These are phyloP conservation scores for Heracleum sosnowskyi DNA, from an alignment of 129 eudicot genomes.

Conservation along the genomic window DNA sequence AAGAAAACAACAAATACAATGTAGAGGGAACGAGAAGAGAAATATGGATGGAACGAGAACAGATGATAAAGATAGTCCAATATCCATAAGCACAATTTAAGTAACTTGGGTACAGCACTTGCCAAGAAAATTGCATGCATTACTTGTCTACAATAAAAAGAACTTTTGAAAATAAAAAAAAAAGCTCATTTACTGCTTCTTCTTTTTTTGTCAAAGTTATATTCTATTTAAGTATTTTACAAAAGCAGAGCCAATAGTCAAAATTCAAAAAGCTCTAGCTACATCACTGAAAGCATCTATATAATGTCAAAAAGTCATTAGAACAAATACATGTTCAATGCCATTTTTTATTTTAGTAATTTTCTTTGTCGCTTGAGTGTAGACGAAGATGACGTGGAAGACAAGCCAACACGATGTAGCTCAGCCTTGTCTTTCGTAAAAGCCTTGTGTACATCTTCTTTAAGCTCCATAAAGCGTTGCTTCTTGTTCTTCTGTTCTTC, in stretches of 20 bases:
- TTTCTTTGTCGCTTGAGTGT: conserved; percentile 24
- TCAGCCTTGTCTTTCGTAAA: conserved; percentile 56
- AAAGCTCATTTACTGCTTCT: neutral
- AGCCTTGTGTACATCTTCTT: conserved; percentile 60
- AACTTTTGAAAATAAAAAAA: too few relatives aligned
- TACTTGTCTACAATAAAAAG: neutral
- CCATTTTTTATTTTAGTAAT: conserved; percentile 22
- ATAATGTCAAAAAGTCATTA: neutral
- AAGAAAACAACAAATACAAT: neutral
- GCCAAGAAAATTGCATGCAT: neutral
- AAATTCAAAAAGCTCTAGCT: conserved; percentile 1
- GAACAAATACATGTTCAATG: neutral
- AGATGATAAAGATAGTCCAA: neutral
- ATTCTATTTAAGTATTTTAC: neutral
- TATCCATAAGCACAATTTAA: neutral
- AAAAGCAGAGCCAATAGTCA: neutral
- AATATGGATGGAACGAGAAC: neutral
- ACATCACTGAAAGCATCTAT: neutral
- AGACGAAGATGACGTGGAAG: conserved; percentile 34
- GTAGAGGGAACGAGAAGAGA: neutral
- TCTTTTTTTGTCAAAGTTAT: neutral
- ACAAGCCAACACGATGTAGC: conserved; percentile 16
- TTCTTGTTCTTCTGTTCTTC: conserved; percentile 56
- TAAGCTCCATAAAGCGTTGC: conserved; percentile 52
- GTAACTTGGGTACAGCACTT: neutral